Percentiles rank a stretch among this genome's conserved stretches.
Evolutionary conservation across 495 filamentous ascomycete genomes (phyloP).

Genomic region (Beverwykella pulmonaria): DNA sequence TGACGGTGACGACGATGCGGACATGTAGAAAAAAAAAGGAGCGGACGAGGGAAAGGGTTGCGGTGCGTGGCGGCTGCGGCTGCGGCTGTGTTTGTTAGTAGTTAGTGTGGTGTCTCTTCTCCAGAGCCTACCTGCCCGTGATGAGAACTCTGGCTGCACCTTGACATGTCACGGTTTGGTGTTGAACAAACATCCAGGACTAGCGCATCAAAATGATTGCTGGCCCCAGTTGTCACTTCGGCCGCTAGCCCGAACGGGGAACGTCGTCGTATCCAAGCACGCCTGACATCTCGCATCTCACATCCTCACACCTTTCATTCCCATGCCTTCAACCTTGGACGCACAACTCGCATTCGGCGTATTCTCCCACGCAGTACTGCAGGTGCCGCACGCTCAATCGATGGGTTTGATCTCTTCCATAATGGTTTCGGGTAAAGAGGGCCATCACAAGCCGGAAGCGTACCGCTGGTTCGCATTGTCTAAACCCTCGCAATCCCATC

Average conservation of each 20-base stretch:
- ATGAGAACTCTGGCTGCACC: background rate
- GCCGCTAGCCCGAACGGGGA: constrained; percentile 8
- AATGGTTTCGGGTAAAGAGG: background rate
- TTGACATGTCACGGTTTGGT: constrained; percentile 3
- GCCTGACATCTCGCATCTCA: background rate
- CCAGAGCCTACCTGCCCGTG: background rate
- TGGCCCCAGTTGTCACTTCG: background rate
- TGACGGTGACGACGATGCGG: constrained; percentile 2
- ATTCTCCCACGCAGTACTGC: too few relatives aligned
- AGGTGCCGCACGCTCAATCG: background rate
- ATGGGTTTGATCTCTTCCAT: background rate
- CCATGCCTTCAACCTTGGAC: background rate
- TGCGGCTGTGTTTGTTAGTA: constrained; percentile 29
- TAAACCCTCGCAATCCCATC: background rate
- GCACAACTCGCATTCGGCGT: background rate
- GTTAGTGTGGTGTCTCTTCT: constrained; percentile 5
- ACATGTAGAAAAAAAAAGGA: constrained; percentile 14
- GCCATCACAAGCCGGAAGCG: background rate
- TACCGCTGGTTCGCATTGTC: background rate
- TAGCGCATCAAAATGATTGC: background rate
- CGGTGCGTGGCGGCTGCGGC: background rate
- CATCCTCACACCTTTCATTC: background rate
- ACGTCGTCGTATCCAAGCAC: background rate
- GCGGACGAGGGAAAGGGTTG: constrained; percentile 4
- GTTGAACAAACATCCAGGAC: background rate